Conservation (phyloP, 305 asterid genomes). For the Fraxinus ornus region DNA sequence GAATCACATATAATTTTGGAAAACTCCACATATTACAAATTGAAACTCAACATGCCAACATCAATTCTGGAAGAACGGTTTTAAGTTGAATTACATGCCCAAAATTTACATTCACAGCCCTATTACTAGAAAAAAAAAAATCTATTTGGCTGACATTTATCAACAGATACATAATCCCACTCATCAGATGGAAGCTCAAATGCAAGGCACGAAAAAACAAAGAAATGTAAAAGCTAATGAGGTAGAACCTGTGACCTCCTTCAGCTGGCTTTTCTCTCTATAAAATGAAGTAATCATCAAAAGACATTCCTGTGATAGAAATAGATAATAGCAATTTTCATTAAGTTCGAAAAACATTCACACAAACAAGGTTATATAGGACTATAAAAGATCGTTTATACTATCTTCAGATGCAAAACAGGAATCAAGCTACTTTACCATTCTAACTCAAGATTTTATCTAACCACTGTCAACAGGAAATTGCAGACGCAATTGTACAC, state of each 20-base stretch:
- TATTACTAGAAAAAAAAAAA: conserved; percentile 21
- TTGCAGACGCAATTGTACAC: not conserved
- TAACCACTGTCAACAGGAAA: not conserved
- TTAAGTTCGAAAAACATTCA: not conserved
- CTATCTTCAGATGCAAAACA: not conserved
- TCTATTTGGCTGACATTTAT: conserved; percentile 18
- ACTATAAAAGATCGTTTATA: not conserved
- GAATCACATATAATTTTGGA: not conserved
- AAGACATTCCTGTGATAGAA: conserved; percentile 23
- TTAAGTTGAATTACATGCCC: conserved; percentile 14
- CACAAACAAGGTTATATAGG: not conserved
- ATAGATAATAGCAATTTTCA: not conserved
- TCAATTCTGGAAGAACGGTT: conserved; percentile 7
- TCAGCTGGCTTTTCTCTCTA: conserved; percentile 22
- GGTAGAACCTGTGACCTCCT: conserved; percentile 19
- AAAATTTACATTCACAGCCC: conserved; percentile 18
- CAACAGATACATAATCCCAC: conserved; percentile 5
- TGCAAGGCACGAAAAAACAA: not conserved
- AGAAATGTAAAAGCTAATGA: conserved; percentile 8
- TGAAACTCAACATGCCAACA: not conserved
- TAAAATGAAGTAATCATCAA: conserved; percentile 12
- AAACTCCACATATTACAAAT: not conserved
- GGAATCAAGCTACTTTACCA: not conserved
- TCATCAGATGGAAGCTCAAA: not conserved
- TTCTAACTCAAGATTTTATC: not conserved